These are phyloP conservation scores for Pythium oligandrum DNA, from an alignment of 352 stramenopile species.

Conservation along the genomic window DNA sequence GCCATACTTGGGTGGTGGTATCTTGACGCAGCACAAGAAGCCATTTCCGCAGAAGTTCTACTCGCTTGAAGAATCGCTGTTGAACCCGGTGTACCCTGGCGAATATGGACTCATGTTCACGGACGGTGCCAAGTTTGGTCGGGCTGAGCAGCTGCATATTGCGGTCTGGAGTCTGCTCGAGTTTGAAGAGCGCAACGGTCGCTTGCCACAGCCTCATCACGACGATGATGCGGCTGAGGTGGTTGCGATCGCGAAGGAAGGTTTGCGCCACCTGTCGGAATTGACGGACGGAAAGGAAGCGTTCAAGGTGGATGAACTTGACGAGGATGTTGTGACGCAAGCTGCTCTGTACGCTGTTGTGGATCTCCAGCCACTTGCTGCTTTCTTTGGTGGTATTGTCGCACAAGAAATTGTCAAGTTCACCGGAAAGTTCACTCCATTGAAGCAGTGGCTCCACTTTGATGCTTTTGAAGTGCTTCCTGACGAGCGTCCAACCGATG, in stretches of 20 bases:
- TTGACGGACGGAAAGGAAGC: slow-evolving; percentile 45
- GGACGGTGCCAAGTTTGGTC: slow-evolving; percentile 84
- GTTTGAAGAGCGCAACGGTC: slow-evolving; percentile 67
- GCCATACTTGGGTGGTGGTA: slow-evolving; percentile 69
- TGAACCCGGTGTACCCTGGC: slow-evolving; percentile 56
- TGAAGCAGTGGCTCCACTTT: slow-evolving; percentile 84
- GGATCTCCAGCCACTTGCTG: slow-evolving; percentile 76
- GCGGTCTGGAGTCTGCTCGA: slow-evolving; percentile 75
- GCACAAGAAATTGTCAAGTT: slow-evolving; percentile 88
- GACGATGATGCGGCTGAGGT: slow-evolving; percentile 61
- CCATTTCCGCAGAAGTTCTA: slow-evolving; percentile 70
- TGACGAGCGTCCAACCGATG: slow-evolving; percentile 49
- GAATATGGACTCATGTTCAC: slow-evolving; percentile 85
- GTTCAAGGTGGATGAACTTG: slow-evolving; percentile 65
- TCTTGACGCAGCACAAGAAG: slow-evolving; percentile 84
- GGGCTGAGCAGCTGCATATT: slow-evolving; percentile 75
- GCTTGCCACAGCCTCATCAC: slow-evolving; percentile 59
- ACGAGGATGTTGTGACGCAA: slow-evolving; percentile 61
- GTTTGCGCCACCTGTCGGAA: slow-evolving; percentile 64
- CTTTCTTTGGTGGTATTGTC: slow-evolving; percentile 78
- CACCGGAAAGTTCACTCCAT: slow-evolving; percentile 79
- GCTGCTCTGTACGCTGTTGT: slow-evolving; percentile 51
- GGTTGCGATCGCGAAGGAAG: slow-evolving; percentile 54
- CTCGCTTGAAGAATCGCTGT: slow-evolving; percentile 67
- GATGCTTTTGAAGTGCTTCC: slow-evolving; percentile 80